Evolutionary conservation across 495 filamentous ascomycete species (phyloP).

Genomic region (Evansstolkia leycettana): DNA sequence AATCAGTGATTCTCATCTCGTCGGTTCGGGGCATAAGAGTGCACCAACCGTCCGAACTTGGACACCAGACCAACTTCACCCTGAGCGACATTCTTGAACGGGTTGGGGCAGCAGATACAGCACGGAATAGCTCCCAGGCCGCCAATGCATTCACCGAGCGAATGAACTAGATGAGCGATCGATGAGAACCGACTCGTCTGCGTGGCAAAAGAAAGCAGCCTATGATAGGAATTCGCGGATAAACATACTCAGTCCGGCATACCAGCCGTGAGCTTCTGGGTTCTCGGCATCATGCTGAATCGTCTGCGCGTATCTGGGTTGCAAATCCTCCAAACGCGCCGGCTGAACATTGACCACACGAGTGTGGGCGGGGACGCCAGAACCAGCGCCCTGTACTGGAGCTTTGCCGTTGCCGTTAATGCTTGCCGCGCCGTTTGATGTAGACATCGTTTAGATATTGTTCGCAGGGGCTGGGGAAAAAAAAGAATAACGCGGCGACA

Average conservation of each 20-base stretch:
- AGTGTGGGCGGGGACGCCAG: constrained; percentile 8
- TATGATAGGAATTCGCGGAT: background rate
- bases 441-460: constrained; percentile 13
- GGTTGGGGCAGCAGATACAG: constrained; percentile 88
- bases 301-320: constrained; percentile 73
- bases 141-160: constrained; percentile 65
- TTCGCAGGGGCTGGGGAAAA: background rate
- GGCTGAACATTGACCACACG: constrained; percentile 67
- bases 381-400: constrained; percentile 13
- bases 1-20: background rate
- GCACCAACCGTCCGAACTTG: constrained; percentile 66
- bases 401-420: constrained; percentile 37
- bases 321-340: constrained; percentile 69
- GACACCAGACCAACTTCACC: constrained; percentile 92
- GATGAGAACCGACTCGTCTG: background rate
- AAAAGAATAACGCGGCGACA: no score
- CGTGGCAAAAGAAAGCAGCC: background rate
- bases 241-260: constrained; percentile 69
- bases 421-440: constrained; percentile 9
- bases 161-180: constrained; percentile 42
- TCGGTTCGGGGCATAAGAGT: background rate
- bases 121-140: constrained; percentile 81
- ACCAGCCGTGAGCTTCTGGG: constrained; percentile 73
- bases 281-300: constrained; percentile 57
- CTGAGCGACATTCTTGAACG: constrained; percentile 86